These are phyloP conservation scores for Zostera marina DNA, from an alignment of 116 monocot species.

Conservation along the genomic window DNA sequence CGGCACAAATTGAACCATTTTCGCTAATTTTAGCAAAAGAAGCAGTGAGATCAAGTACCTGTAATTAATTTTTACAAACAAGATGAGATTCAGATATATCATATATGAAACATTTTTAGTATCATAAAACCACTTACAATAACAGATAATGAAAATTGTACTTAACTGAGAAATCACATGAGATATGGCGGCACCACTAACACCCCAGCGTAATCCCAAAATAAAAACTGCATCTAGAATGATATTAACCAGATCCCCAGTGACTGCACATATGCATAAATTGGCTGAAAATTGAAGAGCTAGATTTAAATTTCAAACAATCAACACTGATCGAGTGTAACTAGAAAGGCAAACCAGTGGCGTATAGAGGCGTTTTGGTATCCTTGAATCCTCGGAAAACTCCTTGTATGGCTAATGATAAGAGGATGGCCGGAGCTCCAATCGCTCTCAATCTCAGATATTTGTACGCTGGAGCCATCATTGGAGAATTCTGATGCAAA, in stretches of 20 bases:
- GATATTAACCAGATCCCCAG: slow-evolving; percentile 42
- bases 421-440: slow-evolving; percentile 69
- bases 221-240: slow-evolving; percentile 48
- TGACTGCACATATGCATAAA: slow-evolving; percentile 15
- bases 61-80: background rate
- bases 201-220: slow-evolving; percentile 25
- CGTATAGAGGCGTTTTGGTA: slow-evolving; percentile 68
- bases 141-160: background rate
- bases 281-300: background rate
- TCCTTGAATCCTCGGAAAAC: slow-evolving; percentile 83
- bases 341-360: slow-evolving; percentile 29
- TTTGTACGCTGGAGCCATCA: slow-evolving; percentile 49
- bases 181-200: slow-evolving; percentile 50
- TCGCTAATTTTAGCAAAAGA: slow-evolving; percentile 47
- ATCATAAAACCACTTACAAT: background rate
- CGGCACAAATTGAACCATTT: slow-evolving; percentile 50
- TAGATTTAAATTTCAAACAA: background rate
- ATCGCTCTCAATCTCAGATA: slow-evolving; percentile 59
- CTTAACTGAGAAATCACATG: slow-evolving; percentile 74
- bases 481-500: slow-evolving; percentile 39
- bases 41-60: slow-evolving; percentile 82
- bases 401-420: slow-evolving; percentile 81
- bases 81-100: background rate
- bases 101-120: too few species aligned
- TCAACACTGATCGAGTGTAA: background rate